These are phyloP conservation scores for Aphanomyces stellatus DNA, from an alignment of 352 stramenopile species.

Conservation along the genomic window DNA sequence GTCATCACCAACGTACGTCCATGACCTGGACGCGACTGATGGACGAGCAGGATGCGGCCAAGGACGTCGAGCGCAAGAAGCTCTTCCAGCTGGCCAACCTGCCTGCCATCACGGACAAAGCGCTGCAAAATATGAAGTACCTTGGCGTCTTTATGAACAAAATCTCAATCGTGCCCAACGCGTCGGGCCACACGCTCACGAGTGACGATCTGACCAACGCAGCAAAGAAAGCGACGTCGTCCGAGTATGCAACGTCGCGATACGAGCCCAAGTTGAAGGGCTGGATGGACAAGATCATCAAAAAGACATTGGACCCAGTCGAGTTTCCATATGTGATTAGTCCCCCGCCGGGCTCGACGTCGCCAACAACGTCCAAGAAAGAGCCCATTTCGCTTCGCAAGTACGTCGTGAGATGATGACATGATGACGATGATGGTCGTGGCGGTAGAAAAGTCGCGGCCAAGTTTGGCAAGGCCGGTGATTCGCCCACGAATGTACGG, in stretches of 20 bases:
- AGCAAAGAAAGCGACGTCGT: constrained; percentile 42
- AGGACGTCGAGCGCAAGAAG: constrained; percentile 77
- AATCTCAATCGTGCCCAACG: constrained; percentile 17
- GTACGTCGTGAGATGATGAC: constrained; percentile 27
- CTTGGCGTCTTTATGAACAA: constrained; percentile 48
- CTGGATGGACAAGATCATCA: constrained; percentile 48
- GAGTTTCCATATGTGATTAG: constrained; percentile 81
- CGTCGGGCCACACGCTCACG: constrained; percentile 25
- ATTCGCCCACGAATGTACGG: not conserved
- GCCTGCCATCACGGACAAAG: constrained; percentile 32
- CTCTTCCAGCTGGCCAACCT: constrained; percentile 81
- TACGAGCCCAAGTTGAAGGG: constrained; percentile 68
- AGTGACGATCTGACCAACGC: constrained; percentile 58
- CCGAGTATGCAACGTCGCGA: constrained; percentile 73
- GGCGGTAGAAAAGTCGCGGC: constrained; percentile 12
- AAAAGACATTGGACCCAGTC: constrained; percentile 45
- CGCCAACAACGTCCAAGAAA: constrained; percentile 28
- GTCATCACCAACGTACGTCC: constrained; percentile 84
- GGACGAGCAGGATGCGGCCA: constrained; percentile 48
- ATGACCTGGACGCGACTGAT: not conserved
- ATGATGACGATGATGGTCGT: not conserved
- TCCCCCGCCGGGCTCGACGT: constrained; percentile 34
- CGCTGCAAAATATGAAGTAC: constrained; percentile 55
- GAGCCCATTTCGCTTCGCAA: constrained; percentile 63
- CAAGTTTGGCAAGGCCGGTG: not conserved